Evolutionary conservation across 129 eudicot species (phyloP).

Genomic region (Pittosporum tobira): DNA sequence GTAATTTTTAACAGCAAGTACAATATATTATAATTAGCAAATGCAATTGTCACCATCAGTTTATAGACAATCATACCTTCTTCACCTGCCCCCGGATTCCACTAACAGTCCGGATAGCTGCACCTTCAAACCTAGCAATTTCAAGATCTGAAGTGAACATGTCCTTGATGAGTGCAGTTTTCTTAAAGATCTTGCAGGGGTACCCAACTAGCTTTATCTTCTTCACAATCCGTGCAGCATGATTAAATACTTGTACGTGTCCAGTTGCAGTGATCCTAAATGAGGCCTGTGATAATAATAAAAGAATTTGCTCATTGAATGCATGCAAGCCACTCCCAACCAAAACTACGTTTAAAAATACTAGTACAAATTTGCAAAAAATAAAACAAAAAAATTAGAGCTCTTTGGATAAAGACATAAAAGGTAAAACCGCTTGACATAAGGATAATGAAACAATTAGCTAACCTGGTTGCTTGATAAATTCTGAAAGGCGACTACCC

Average conservation of each 20-base stretch:
- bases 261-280: conserved; percentile 96
- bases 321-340: background rate
- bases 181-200: conserved; percentile 89
- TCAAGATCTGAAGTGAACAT: conserved; percentile 99
- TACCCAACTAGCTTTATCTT: conserved; percentile 81
- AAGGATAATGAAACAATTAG: background rate
- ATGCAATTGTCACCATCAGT: background rate
- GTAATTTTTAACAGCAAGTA: background rate
- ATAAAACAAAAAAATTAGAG: too few species aligned
- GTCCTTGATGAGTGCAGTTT: conserved; percentile 83
- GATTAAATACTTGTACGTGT: conserved; percentile 78
- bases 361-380: too few species aligned
- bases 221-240: conserved; percentile 71
- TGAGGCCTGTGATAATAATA: conserved; percentile 54
- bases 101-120: conserved; percentile 81
- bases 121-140: conserved; percentile 92
- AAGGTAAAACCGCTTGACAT: too few species aligned
- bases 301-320: conserved; percentile 3
- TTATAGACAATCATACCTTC: conserved; percentile 44
- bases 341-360: too few species aligned
- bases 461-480: conserved; percentile 69
- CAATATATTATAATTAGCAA: background rate
- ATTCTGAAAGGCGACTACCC: conserved; percentile 86
- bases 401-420: too few species aligned
- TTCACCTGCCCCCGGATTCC: conserved; percentile 96